Evolutionary conservation across 805 yeast genomes (phyloP), one percentile per base, ranked within the genome.

Genomic region (Metschnikowia kunwiensis): DNA sequence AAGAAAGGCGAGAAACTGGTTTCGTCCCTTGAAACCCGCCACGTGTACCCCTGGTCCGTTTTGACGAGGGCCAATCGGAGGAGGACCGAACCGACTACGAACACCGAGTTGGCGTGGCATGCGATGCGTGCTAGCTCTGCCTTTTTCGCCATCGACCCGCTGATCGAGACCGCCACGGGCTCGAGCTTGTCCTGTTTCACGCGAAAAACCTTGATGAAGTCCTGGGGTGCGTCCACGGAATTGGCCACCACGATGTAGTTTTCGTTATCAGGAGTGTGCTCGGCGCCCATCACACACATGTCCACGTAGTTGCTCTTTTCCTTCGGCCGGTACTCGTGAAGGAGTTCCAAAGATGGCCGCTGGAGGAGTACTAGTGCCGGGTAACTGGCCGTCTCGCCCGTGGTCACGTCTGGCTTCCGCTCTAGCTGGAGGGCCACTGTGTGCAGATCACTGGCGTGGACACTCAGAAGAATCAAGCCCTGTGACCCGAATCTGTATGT

Each of bases 81-180:
- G n/a, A n/a, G n/a, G n/a, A n/a, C n/a, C n/a, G n/a, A n/a, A 9
- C 47, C 47, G 4, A 25, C 46, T 24, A 44, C 16, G 14, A 18
- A 18, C 22, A 44, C 32, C 8, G 22, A 27, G 13, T 34, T 18
- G 9, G 27, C 29, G 12, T 38, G 25, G 14, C 38, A 4, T 11
- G 38, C 13, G 9, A 41, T 28, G 13, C 21, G 41, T 5, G 43
- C 28, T 15, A 44, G 17, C 1, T 45, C 33, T 13, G 28, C 23
- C 10, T 27, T 27, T 14, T 20, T 14, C 2, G 47, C 43, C 13
- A 44, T n/a, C n/a, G 7, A 7, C 3, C 47, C 43, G 9, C 25
- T 23, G 10, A 34, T 17, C 5, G 37, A 19, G 16, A 34, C 11
- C 11, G 16, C 7, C 14, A 34, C 26, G 2, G 24, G 24, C 23